Percentiles rank a stretch among this genome's conserved stretches.
Conservation (phyloP, 2,329 filamentous ascomycete species). For the Aspergillus melleus region DNA sequence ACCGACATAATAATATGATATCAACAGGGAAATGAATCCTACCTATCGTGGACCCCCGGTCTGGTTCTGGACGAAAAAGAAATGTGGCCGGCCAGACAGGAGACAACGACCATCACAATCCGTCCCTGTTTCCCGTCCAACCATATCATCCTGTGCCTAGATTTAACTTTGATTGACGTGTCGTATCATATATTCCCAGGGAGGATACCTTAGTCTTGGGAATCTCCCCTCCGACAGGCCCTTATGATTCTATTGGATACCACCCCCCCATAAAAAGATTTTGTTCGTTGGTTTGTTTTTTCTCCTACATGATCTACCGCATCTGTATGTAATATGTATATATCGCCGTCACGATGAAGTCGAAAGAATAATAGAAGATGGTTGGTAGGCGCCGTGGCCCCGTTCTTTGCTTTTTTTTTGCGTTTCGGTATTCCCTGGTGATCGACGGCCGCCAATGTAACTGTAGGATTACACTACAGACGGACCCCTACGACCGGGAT, state of each 20-base stretch:
- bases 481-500: neutral
- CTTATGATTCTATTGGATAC: neutral
- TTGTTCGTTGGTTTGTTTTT: neutral
- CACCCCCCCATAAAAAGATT: too few relatives aligned
- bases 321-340: too few relatives aligned
- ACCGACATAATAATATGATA: neutral
- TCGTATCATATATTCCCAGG: neutral
- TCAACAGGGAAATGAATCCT: conserved; percentile 2
- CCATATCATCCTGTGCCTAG: neutral
- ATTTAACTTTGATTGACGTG: conserved; percentile 6
- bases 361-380: neutral
- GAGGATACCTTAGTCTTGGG: neutral
- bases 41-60: neutral
- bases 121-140: neutral
- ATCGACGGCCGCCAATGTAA: neutral
- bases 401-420: neutral
- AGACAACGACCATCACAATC: neutral
- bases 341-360: neutral
- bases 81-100: neutral
- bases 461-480: neutral
- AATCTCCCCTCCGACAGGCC: neutral
- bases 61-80: neutral
- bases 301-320: too few relatives aligned
- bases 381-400: neutral
- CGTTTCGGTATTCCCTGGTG: neutral